Percentiles rank a stretch among this genome's conserved stretches.
These are phyloP conservation scores for Diplocarpon mali DNA, from an alignment of 2,329 filamentous ascomycete genomes.

Conservation along the genomic window DNA sequence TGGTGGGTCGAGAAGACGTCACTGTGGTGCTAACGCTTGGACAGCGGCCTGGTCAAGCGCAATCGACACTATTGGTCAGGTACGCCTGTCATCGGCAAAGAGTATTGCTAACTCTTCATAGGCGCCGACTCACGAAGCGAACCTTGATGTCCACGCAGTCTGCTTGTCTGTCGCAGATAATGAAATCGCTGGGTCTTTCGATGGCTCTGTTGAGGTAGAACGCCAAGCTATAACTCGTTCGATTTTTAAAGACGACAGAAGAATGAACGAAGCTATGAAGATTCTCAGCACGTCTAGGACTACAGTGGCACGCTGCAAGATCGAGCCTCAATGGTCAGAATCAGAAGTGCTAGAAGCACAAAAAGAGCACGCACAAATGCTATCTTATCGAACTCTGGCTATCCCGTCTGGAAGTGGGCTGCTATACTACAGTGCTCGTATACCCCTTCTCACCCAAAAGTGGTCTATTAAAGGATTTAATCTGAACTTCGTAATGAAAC, in stretches of 20 bases:
- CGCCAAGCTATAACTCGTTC: conserved; percentile 72
- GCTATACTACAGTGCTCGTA: conserved; percentile 76
- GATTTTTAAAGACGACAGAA: conserved; percentile 84
- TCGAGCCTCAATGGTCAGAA: conserved; percentile 70
- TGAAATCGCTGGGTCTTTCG: conserved; percentile 47
- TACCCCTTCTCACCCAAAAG: conserved; percentile 85
- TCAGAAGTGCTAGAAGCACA: conserved; percentile 83
- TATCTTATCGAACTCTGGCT: conserved; percentile 79
- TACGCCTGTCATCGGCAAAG: neutral
- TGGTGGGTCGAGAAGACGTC: conserved; percentile 76
- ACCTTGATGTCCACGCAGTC: conserved; percentile 68
- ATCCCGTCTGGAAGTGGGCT: conserved; percentile 80
- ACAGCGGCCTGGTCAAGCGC: conserved; percentile 25
- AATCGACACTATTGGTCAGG: conserved; percentile 22
- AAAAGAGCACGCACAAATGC: conserved; percentile 76
- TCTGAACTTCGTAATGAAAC: conserved; percentile 82
- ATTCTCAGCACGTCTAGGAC: conserved; percentile 79
- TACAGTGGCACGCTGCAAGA: conserved; percentile 65
- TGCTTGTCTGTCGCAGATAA: conserved; percentile 53
- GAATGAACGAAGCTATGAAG: conserved; percentile 73
- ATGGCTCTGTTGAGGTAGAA: conserved; percentile 75
- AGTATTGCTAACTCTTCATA: conserved; percentile 23
- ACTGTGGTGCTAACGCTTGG: conserved; percentile 49
- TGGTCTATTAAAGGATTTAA: conserved; percentile 86
- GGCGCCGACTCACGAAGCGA: conserved; percentile 52